phyloP scores from a whole-genome alignment of 306 rosid species.

The Rubus parviflorus region DNA sequence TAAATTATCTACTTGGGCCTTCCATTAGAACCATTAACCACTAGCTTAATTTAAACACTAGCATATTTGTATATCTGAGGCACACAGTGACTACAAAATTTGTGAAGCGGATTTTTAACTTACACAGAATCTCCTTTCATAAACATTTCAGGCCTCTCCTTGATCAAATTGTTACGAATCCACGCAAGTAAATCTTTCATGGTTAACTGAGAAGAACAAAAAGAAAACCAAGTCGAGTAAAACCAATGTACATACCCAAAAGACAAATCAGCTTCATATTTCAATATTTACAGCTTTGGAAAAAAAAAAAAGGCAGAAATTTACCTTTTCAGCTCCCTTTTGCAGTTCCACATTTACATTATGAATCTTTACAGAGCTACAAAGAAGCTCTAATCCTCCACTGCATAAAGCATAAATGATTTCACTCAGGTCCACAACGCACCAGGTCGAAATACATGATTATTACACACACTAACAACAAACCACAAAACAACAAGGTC shows the following conservation, averaged over 20 bases:
- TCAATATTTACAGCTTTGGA: background rate
- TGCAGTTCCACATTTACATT: slow-evolving; percentile 58
- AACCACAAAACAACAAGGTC: background rate
- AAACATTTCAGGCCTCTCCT: slow-evolving; percentile 98
- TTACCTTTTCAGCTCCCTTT: slow-evolving; percentile 62
- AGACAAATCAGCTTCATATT: slow-evolving; percentile 1
- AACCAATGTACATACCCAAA: background rate
- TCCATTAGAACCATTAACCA: background rate
- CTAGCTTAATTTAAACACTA: background rate
- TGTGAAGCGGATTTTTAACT: slow-evolving; percentile 30
- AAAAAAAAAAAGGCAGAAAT: background rate
- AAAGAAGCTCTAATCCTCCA: slow-evolving; percentile 94
- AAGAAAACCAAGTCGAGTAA: slow-evolving; percentile 14
- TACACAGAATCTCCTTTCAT: slow-evolving; percentile 96
- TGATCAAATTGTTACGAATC: slow-evolving; percentile 79
- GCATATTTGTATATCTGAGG: background rate
- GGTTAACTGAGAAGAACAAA: slow-evolving; percentile 48
- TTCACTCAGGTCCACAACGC: slow-evolving; percentile 10
- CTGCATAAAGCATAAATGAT: slow-evolving; percentile 36
- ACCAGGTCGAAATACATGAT: background rate
- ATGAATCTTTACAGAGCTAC: slow-evolving; percentile 82
- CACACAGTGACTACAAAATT: background rate
- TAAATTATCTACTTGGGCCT: background rate
- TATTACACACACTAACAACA: background rate
- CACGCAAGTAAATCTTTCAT: slow-evolving; percentile 89